Evolutionary conservation across 257 asterid genomes (phyloP), one percentile per base, ranked within the genome.

Genomic region (Plantago major): DNA sequence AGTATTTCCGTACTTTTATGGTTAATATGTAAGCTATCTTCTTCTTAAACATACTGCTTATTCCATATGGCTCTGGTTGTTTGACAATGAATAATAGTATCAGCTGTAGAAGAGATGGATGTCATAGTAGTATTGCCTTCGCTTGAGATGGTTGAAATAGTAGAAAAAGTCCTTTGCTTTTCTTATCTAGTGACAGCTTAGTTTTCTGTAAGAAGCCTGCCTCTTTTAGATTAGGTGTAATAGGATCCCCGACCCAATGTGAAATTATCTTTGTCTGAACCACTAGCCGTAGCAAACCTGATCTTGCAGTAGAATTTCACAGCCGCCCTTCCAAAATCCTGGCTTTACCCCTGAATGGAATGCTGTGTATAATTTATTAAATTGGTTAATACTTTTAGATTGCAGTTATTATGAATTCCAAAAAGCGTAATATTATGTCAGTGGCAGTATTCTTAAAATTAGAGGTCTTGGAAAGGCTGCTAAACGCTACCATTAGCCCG

Each of bases 41-140:
- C 62, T 75, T 67, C 51, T 55, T 49, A 28, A 30, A 54, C 22
- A 63, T 16, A 28, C 42, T 58, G 62, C 50, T 46, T 61, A 53
- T 55, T 59, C 52, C 47, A 9, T 62, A 14, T 62, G 3, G 43
- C 38, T 55, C 62, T 55, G 18, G 63, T 50, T 50, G 62, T 47
- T 22, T 19, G 14, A 52, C 59, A 55, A 63, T 48, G 58, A 48
- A 55, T 30, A 38, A 30, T 50, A 30, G 62, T 46, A 37, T 22
- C 52, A 58, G 65, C 65, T 70, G 38, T 37, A 63, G 66, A 45
- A 45, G 18, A 28, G 51, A 52, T 55, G 52, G 46, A 14, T 42
- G 46, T 51, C 16, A 52, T 42, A 44, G 18, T 43, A 46, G 15
- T 59, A 11, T 38, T 40, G 60, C 8, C 40, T 33, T 33, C 40